Evolutionary conservation across 2,329 filamentous ascomycete species (phyloP).

Genomic region (Canariomyces notabilis): DNA sequence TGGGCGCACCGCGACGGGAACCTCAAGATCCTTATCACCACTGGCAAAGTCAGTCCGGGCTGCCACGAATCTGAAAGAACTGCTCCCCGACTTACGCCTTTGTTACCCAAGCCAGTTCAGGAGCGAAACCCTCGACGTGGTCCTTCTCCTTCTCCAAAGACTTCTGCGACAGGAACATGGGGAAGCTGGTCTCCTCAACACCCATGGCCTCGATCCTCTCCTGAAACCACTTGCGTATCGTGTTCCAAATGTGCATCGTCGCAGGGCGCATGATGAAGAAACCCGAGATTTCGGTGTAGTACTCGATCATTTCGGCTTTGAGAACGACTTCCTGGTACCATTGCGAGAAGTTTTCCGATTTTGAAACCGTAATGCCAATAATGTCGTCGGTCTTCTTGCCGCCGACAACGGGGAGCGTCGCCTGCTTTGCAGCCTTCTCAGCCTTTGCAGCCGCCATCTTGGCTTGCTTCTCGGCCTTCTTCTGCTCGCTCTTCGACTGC

Average conservation of each 20-base stretch:
- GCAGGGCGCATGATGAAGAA: slow-evolving; percentile 86
- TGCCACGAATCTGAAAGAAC: slow-evolving; percentile 22
- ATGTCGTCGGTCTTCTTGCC: slow-evolving; percentile 62
- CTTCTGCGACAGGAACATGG: slow-evolving; percentile 89
- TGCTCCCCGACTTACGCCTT: slow-evolving; percentile 55
- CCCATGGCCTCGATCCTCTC: slow-evolving; percentile 81
- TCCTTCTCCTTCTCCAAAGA: slow-evolving; percentile 86
- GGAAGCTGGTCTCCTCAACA: slow-evolving; percentile 94
- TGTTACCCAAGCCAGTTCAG: slow-evolving; percentile 84
- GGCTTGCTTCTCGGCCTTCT: slow-evolving; percentile 62
- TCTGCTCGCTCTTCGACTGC: slow-evolving; percentile 58
- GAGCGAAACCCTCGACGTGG: slow-evolving; percentile 97
- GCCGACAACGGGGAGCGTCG: slow-evolving; percentile 46
- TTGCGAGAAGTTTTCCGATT: slow-evolving; percentile 79
- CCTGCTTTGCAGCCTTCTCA: slow-evolving; percentile 56
- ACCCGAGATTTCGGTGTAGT: slow-evolving; percentile 81
- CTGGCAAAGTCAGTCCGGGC: too few relatives aligned
- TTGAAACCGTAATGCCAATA: slow-evolving; percentile 83
- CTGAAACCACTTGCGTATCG: slow-evolving; percentile 63
- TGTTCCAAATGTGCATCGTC: slow-evolving; percentile 63
- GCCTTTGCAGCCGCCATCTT: slow-evolving; percentile 58
- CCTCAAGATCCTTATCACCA: slow-evolving; percentile 89
- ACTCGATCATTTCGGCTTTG: slow-evolving; percentile 96
- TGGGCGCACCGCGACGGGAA: slow-evolving; percentile 60
- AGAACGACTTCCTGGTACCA: slow-evolving; percentile 98